phyloP scores from a whole-genome alignment of 1,284 basidiomycete species.

The Malassezia psittaci region DNA sequence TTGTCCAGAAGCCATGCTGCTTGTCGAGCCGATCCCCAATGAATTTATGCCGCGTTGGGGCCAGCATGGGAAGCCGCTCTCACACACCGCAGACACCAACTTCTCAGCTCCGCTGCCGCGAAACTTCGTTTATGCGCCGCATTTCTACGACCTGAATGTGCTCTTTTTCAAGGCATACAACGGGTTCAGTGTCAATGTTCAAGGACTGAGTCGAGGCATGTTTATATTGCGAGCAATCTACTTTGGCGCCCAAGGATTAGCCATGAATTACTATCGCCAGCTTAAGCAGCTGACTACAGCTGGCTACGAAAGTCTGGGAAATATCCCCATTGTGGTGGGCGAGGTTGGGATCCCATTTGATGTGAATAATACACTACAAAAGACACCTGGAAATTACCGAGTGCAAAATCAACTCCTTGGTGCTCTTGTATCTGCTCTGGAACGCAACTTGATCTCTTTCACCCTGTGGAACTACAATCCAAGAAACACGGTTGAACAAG shows the following conservation, averaged over 20 bases:
- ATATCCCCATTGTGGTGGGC: slow-evolving; percentile 35
- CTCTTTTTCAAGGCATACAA: slow-evolving; percentile 35
- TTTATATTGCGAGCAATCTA: slow-evolving; percentile 35
- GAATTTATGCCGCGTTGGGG: slow-evolving; percentile 43
- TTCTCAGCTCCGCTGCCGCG: slow-evolving; percentile 26
- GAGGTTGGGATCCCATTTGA: slow-evolving; percentile 45
- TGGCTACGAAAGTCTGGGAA: slow-evolving; percentile 27
- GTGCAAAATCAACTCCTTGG: slow-evolving; percentile 48
- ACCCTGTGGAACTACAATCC: slow-evolving; percentile 89
- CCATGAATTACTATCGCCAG: slow-evolving; percentile 28
- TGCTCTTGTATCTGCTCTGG: slow-evolving; percentile 44
- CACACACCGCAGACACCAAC: slow-evolving; percentile 18
- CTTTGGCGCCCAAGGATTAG: slow-evolving; percentile 30
- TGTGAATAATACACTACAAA: slow-evolving; percentile 29
- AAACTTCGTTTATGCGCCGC: slow-evolving; percentile 35
- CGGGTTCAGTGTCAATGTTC: slow-evolving; percentile 42
- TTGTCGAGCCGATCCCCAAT: slow-evolving; percentile 45
- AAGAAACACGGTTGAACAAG: slow-evolving; percentile 63
- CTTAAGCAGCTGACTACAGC: slow-evolving; percentile 20
- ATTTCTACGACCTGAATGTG: slow-evolving; percentile 47
- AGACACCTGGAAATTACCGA: slow-evolving; percentile 57
- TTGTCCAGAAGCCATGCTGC: slow-evolving; percentile 9
- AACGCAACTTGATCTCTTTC: slow-evolving; percentile 39
- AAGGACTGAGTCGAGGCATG: slow-evolving; percentile 37
- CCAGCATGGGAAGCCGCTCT: slow-evolving; percentile 8